Evolutionary conservation across 2,329 filamentous ascomycete species (phyloP).

Genomic region (Trichoderma harzianum): DNA sequence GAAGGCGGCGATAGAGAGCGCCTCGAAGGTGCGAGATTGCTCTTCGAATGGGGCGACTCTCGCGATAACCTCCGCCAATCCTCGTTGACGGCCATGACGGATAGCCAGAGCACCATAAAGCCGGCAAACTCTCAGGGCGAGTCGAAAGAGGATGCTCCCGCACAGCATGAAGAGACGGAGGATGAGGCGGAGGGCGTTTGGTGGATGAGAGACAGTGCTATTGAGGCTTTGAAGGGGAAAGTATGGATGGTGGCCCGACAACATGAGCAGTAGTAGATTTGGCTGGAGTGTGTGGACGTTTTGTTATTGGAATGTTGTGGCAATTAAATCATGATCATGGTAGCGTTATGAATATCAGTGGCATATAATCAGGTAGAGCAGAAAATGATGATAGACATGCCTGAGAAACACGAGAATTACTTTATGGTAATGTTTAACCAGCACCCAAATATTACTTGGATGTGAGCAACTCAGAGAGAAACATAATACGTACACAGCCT

Average conservation of each 20-base stretch:
- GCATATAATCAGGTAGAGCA: neutral
- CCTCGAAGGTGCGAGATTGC: conserved; percentile 47
- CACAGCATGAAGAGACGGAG: conserved; percentile 23
- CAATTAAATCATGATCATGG: conserved; percentile 22
- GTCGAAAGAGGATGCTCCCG: neutral
- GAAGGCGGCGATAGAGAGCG: conserved; percentile 39
- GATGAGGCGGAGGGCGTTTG: conserved; percentile 38
- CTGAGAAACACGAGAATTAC: neutral
- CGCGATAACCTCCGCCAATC: conserved; percentile 35
- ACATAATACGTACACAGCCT: neutral
- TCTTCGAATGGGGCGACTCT: conserved; percentile 56
- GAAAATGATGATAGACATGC: neutral
- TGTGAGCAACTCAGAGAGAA: neutral
- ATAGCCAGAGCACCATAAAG: conserved; percentile 36
- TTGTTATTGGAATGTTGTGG: neutral
- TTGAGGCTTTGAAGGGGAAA: conserved; percentile 54
- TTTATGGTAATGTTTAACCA: neutral
- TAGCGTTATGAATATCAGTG: neutral
- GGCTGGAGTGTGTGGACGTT: neutral
- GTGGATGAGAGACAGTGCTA: conserved; percentile 55
- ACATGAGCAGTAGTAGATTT: conserved; percentile 19
- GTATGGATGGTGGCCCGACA: conserved; percentile 50
- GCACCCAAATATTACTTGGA: neutral
- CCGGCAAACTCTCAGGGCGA: conserved; percentile 26
- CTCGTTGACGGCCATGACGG: conserved; percentile 23